Evolutionary conservation across 495 filamentous ascomycete genomes (phyloP), one percentile per base, ranked within the genome.

Genomic region (Letharia columbiana): DNA sequence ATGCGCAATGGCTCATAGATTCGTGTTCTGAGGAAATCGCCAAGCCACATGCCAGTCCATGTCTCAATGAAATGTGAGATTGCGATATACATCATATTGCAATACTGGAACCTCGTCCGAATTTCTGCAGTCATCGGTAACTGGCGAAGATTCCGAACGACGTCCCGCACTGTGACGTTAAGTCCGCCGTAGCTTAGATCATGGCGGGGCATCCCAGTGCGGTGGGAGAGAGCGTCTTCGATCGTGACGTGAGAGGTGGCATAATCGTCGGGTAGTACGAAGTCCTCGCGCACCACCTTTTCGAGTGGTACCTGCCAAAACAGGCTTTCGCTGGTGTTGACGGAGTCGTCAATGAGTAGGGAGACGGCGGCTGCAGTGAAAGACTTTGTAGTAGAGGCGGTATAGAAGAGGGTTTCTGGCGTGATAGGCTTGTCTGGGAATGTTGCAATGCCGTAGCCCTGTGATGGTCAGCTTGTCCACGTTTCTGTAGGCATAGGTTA

Each of bases 351-450:
- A 56, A 86, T 77, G 2, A 80, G 73, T 4, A 80, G 69, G 6
- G 82, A 79, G 0, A 82, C 68, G 39, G 76, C 73, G 15, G 84
- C 81, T 4, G 78, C 78, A 6, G 80, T 82, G 72, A 84, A 84
- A 1, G 82, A 80, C 71, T 86, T 86, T 39, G 81, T 85, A 3
- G 83, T 86, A 71, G 80, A 83, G 45, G 76, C 65, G 12, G 71
- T 70, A 45, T 74, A 73, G 70, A 80, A 80, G 17, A 80, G 73
- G 17, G 77, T 75, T 37, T 77, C 72, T 11, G 78, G 74, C 9
- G 80, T 83, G 45, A 82, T 79, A 4, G 72, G 74, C 5, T 70
- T 76, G 40, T 74, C 72, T 3, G 78, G 75, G 54, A 75, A 62
- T 40, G 69, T 60, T 12, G 80, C 75, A 31, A 80, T 67, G 49